Conservation (phyloP, 139 green algal genomes). For the Limnomonas spitsbergensis region DNA sequence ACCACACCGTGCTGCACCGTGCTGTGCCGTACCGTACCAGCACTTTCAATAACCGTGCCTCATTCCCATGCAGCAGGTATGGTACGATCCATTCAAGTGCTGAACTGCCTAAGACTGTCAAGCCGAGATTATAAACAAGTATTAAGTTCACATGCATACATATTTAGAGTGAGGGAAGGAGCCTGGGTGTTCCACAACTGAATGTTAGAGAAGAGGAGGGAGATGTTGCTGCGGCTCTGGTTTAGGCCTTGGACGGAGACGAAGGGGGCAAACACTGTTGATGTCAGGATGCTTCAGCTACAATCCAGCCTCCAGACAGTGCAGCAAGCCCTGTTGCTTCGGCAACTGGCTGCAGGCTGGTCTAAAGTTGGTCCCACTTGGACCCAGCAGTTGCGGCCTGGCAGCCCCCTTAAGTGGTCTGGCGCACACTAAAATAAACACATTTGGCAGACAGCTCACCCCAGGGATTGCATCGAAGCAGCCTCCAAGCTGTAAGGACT, state of each 20-base stretch:
- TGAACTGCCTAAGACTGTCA: neutral
- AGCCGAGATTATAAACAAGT: neutral
- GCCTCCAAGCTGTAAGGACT: constrained; percentile 75
- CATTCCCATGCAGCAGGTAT: neutral
- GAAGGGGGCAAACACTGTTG: too few relatives aligned
- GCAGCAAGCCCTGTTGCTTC: too few relatives aligned
- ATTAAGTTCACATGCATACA: too few relatives aligned
- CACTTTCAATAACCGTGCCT: neutral
- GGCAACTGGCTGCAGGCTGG: too few relatives aligned
- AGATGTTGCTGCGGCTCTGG: too few relatives aligned
- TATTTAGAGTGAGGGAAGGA: too few relatives aligned
- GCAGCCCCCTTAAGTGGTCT: neutral
- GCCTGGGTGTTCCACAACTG: too few relatives aligned
- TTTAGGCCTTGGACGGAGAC: too few relatives aligned
- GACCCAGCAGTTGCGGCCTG: neutral
- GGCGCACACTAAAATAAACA: neutral
- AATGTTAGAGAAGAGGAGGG: too few relatives aligned
- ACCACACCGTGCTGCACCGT: neutral
- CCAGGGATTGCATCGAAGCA: constrained; percentile 75
- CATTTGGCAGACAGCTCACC: neutral
- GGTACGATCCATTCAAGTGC: neutral
- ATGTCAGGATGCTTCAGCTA: too few relatives aligned
- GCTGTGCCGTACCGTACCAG: neutral
- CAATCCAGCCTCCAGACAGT: too few relatives aligned
- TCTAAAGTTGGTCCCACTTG: neutral